Evolutionary conservation across 805 yeast genomes (phyloP).

Genomic region (Schwanniomyces polymorphus): DNA sequence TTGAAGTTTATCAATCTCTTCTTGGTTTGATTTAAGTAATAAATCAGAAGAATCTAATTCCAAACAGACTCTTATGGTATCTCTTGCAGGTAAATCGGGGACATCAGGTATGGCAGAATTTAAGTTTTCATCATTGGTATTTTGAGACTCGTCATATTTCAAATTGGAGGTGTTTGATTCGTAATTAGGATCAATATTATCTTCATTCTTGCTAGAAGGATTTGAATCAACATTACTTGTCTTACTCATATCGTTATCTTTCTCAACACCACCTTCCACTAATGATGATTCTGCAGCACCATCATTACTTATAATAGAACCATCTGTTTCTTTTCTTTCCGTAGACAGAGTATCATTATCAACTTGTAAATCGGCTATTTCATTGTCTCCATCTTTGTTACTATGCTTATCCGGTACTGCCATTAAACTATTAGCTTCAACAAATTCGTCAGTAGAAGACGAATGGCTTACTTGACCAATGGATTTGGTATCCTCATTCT

Average conservation of each 20-base stretch:
- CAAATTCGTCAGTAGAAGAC: neutral
- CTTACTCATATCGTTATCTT: neutral
- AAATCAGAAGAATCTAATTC: conserved; percentile 18
- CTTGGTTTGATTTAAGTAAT: conserved; percentile 5
- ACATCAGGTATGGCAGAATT: neutral
- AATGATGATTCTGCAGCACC: neutral
- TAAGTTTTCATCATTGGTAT: too few relatives aligned
- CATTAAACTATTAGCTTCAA: neutral
- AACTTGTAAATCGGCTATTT: neutral
- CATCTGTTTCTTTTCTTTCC: neutral
- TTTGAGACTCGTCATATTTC: neutral
- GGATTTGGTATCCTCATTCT: conserved; percentile 20
- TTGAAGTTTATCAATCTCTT: conserved; percentile 9
- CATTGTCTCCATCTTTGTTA: neutral
- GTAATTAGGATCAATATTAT: neutral
- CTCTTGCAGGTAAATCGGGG: conserved; percentile 38
- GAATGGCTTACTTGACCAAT: neutral
- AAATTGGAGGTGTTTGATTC: neutral
- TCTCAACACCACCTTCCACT: neutral
- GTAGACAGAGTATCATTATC: neutral
- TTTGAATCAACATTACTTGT: neutral
- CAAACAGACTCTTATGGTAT: conserved; percentile 21
- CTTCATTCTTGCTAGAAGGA: neutral
- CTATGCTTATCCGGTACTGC: neutral
- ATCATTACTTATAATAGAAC: neutral